A percentile compares a stretch with the other conserved stretches of the same genome.
Conservation (phyloP, 768 basidiomycete species). For the Pulveroboletus sp. region DNA sequence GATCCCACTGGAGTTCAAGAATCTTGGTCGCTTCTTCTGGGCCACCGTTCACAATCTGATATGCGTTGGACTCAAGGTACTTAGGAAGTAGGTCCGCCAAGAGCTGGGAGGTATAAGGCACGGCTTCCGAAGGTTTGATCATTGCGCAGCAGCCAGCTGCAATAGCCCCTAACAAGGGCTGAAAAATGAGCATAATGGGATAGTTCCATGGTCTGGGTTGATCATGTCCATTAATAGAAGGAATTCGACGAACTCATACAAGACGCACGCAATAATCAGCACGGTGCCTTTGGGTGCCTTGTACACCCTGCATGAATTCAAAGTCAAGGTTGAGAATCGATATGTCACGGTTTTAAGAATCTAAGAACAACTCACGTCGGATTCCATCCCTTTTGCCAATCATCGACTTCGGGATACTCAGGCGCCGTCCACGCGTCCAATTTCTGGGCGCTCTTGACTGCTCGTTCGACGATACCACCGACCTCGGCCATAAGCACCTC, state of each 20-base stretch:
- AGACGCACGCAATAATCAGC: conserved; percentile 57
- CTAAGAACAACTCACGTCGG: conserved; percentile 33
- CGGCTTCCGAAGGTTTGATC: conserved; percentile 63
- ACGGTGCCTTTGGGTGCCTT: conserved; percentile 61
- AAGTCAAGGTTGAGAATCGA: background rate
- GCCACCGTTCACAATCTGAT: conserved; percentile 50
- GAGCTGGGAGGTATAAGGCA: conserved; percentile 46
- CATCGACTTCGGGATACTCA: conserved; percentile 35
- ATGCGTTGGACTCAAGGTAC: conserved; percentile 51
- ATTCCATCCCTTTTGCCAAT: conserved; percentile 48
- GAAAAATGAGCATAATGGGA: conserved; percentile 51
- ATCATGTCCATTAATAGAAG: background rate
- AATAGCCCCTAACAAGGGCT: conserved; percentile 68
- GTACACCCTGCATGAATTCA: conserved; percentile 31
- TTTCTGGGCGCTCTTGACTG: conserved; percentile 42
- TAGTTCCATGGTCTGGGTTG: conserved; percentile 62
- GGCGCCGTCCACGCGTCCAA: conserved; percentile 60
- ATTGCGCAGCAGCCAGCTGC: conserved; percentile 69
- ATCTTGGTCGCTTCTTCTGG: conserved; percentile 37
- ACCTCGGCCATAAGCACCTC: conserved; percentile 44
- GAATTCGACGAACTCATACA: background rate
- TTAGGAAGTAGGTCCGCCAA: conserved; percentile 54
- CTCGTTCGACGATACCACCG: conserved; percentile 38
- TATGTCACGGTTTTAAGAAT: background rate
- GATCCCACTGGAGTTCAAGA: conserved; percentile 31